A percentile compares a stretch with the other conserved stretches of the same genome.
phyloP scores from a whole-genome alignment of 139 green algal genomes.

The Desmodesmus armatus region DNA sequence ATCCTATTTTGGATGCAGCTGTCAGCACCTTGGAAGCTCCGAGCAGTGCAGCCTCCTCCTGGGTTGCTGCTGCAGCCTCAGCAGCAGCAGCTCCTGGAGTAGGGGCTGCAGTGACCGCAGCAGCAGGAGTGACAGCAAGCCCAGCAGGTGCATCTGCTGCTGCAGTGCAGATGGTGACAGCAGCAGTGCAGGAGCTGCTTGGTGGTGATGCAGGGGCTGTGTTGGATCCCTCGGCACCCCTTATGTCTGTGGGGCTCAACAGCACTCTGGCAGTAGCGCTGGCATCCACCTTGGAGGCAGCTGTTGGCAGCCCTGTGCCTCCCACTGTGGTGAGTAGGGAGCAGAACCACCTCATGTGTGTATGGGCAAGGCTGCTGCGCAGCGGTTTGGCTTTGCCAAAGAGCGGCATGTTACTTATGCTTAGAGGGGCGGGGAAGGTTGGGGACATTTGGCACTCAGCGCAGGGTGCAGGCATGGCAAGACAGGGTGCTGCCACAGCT shows the following conservation, averaged over 20 bases:
- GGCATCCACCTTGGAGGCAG: constrained; percentile 47
- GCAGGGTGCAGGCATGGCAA: too few species aligned
- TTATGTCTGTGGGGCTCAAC: constrained; percentile 66
- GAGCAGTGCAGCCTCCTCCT: background rate
- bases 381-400: background rate
- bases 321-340: constrained; percentile 51
- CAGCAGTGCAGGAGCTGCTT: constrained; percentile 32
- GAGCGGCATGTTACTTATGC: too few species aligned
- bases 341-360: background rate
- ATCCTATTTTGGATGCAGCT: too few species aligned
- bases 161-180: constrained; percentile 4
- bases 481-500: too few species aligned
- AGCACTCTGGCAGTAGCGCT: constrained; percentile 63
- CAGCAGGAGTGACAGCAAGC: background rate
- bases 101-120: background rate
- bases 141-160: background rate
- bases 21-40: too few species aligned
- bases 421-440: too few species aligned
- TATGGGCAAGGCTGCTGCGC: background rate
- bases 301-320: constrained; percentile 48
- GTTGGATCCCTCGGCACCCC: constrained; percentile 36
- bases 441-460: too few species aligned
- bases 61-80: background rate
- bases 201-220: background rate
- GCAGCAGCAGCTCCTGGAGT: background rate